Evolutionary conservation across 202 grass and related monocot species (phyloP).

Genomic region (Carex sylvatica): DNA sequence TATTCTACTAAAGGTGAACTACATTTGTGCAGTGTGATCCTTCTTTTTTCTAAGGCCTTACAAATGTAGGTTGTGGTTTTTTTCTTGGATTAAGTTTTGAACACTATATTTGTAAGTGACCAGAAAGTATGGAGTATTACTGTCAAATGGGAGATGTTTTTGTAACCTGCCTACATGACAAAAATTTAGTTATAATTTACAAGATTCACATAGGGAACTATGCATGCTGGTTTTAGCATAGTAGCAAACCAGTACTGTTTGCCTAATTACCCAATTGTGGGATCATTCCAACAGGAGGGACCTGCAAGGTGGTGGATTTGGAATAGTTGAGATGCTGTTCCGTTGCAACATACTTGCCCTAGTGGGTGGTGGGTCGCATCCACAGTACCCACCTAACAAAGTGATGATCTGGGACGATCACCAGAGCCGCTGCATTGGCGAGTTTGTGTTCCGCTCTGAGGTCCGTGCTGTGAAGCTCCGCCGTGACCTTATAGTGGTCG

Average conservation of each 20-base stretch:
- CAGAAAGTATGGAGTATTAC: neutral
- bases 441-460: constrained; percentile 83
- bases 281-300: constrained; percentile 27
- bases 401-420: constrained; percentile 99
- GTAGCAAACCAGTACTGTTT: neutral
- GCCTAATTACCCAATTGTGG: constrained; percentile 26
- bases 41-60: neutral
- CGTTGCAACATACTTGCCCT: constrained; percentile 94
- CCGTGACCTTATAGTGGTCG: constrained; percentile 68
- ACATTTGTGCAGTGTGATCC: neutral
- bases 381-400: constrained; percentile 78
- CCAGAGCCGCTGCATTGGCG: constrained; percentile 94
- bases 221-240: neutral
- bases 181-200: neutral
- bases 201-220: neutral
- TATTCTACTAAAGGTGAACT: neutral
- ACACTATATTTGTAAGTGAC: neutral
- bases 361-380: constrained; percentile 67
- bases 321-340: constrained; percentile 96
- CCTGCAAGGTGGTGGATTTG: constrained; percentile 56
- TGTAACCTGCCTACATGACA: neutral
- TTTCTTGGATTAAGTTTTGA: neutral
- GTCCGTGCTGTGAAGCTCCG: constrained; percentile 59
- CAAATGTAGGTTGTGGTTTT: neutral
- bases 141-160: neutral